phyloP scores from a whole-genome alignment of 2,329 filamentous ascomycete genomes.

The Pestalotiopsis sp. region DNA sequence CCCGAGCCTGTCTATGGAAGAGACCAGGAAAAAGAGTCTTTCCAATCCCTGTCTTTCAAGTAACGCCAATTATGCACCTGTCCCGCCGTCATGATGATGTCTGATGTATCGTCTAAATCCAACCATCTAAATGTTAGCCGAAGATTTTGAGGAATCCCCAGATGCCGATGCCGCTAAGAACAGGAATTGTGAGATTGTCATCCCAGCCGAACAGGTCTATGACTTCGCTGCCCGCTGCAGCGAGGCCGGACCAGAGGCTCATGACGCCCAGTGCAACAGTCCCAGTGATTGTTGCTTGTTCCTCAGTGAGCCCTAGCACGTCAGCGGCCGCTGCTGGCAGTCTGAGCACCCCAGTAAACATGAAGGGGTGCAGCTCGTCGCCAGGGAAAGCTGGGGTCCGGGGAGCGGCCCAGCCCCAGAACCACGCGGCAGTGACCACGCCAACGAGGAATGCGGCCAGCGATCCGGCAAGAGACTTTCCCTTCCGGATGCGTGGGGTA shows the following conservation, averaged over 20 bases:
- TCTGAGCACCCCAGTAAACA: conserved; percentile 78
- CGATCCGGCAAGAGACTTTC: conserved; percentile 91
- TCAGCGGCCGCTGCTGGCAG: conserved; percentile 65
- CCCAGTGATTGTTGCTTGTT: conserved; percentile 68
- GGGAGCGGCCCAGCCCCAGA: conserved; percentile 87
- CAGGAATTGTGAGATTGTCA: conserved; percentile 95
- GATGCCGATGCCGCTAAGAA: conserved; percentile 84
- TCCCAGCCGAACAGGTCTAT: conserved; percentile 93
- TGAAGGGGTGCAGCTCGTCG: conserved; percentile 72
- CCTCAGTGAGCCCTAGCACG: conserved; percentile 61
- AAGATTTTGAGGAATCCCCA: conserved; percentile 92
- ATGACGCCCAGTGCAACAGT: conserved; percentile 75
- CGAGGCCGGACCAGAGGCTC: conserved; percentile 85
- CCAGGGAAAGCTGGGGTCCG: conserved; percentile 66
- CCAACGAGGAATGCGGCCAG: conserved; percentile 83
- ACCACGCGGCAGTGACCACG: conserved; percentile 78
- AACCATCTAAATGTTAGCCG: conserved; percentile 48
- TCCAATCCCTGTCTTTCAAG: conserved; percentile 3
- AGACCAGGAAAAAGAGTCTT: not conserved
- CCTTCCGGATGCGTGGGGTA: conserved; percentile 80
- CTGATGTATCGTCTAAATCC: not conserved
- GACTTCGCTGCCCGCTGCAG: conserved; percentile 87
- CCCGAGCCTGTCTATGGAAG: not conserved
- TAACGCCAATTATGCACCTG: conserved; percentile 9
- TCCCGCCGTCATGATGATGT: not conserved